Percentiles rank a stretch among this genome's conserved stretches.
Conservation (phyloP, 202 grass and related monocot genomes). For the Elaeis oleifera region DNA sequence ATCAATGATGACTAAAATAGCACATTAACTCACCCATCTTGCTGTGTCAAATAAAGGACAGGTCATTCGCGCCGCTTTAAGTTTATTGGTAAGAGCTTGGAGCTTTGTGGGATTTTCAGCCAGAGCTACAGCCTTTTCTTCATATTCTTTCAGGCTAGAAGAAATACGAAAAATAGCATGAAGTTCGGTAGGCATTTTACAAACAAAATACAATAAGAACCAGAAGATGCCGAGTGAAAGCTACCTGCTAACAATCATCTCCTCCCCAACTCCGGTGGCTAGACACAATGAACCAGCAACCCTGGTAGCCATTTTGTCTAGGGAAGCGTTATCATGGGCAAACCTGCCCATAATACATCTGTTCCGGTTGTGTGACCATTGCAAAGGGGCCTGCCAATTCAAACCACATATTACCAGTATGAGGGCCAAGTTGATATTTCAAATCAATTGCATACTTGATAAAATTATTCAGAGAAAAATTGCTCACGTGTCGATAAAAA, state of each 20-base stretch:
- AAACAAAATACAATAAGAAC: no score
- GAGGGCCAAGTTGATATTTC: not conserved
- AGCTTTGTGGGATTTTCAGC: slow-evolving; percentile 61
- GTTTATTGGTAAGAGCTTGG: slow-evolving; percentile 48
- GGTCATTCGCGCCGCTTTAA: slow-evolving; percentile 65
- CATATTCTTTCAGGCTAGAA: slow-evolving; percentile 75
- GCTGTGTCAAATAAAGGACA: slow-evolving; percentile 84
- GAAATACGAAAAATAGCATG: slow-evolving; percentile 13
- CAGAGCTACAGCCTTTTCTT: slow-evolving; percentile 73
- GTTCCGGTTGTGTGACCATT: slow-evolving; percentile 98
- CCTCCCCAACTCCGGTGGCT: slow-evolving; percentile 70
- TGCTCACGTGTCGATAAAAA: slow-evolving; percentile 88
- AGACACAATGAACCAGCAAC: slow-evolving; percentile 92
- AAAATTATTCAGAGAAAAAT: slow-evolving; percentile 6
- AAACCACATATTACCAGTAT: not conserved
- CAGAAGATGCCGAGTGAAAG: not conserved
- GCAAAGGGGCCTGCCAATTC: slow-evolving; percentile 66
- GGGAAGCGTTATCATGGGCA: slow-evolving; percentile 87
- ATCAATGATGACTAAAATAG: not conserved
- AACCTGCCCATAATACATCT: slow-evolving; percentile 89
- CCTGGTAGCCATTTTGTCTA: slow-evolving; percentile 99
- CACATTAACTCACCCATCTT: slow-evolving; percentile 60
- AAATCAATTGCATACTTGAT: not conserved
- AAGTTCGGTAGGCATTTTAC: not conserved
- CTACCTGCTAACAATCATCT: slow-evolving; percentile 88